Evolutionary conservation across 2,329 filamentous ascomycete species (phyloP).

Genomic region (Xylaria multiplex): DNA sequence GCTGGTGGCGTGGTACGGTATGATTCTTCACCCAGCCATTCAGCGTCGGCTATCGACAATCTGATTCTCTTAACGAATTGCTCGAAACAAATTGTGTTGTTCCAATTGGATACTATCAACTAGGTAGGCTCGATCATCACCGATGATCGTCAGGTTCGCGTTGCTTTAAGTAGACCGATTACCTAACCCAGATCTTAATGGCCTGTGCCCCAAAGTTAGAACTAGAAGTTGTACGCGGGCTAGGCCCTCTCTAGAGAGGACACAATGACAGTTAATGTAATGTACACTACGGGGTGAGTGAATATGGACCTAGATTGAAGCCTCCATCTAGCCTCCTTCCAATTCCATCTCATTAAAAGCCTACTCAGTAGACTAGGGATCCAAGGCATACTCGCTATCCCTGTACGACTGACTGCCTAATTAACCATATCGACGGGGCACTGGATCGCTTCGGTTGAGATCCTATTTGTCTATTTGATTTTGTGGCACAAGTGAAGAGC

Average conservation of each 20-base stretch:
- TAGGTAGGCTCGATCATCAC: conserved; percentile 20
- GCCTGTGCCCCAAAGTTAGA: not conserved
- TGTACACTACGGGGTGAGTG: not conserved
- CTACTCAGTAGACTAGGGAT: not conserved
- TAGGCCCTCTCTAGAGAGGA: not conserved
- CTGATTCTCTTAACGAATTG: conserved; percentile 5
- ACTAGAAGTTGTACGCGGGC: not conserved
- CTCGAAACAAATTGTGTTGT: conserved; percentile 8
- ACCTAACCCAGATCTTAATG: conserved; percentile 35
- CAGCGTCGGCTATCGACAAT: conserved; percentile 16
- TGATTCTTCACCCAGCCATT: conserved; percentile 27
- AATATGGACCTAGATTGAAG: not conserved
- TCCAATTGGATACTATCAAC: conserved; percentile 21
- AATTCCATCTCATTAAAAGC: not conserved
- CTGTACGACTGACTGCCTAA: conserved; percentile 4
- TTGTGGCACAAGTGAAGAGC: not conserved
- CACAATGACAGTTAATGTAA: too few species aligned
- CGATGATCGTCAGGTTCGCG: conserved; percentile 33
- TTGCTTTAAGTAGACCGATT: conserved; percentile 20
- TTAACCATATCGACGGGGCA: not conserved
- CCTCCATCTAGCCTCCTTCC: conserved; percentile 1
- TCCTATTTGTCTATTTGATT: conserved; percentile 2
- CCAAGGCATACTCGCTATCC: conserved; percentile 9
- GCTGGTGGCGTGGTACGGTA: conserved; percentile 26
- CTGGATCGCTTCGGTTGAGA: not conserved